Conservation (phyloP, 169 alveolate species). For the Cryptosporidium sp. region DNA sequence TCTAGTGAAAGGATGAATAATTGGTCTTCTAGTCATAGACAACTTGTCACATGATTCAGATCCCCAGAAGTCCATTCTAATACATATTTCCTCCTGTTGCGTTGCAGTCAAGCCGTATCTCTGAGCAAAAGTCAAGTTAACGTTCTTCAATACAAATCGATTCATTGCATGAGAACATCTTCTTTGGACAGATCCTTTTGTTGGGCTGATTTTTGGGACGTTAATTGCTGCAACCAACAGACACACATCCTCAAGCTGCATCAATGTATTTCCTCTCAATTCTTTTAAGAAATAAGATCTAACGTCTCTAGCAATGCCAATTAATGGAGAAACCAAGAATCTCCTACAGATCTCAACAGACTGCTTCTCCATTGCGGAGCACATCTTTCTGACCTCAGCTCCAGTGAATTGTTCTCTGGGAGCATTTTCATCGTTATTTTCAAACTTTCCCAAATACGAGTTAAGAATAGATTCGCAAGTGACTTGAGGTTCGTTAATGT, state of each 20-base stretch:
- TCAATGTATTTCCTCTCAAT: slow-evolving; percentile 20
- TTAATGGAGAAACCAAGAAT: slow-evolving; percentile 65
- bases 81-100: slow-evolving; percentile 64
- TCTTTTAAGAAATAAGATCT: slow-evolving; percentile 65
- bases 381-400: slow-evolving; percentile 66
- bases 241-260: slow-evolving; percentile 66
- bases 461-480: slow-evolving; percentile 53
- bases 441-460: slow-evolving; percentile 58
- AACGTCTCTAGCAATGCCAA: slow-evolving; percentile 71
- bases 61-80: slow-evolving; percentile 66
- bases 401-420: slow-evolving; percentile 52
- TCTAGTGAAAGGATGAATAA: slow-evolving; percentile 34
- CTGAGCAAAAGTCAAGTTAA: slow-evolving; percentile 72
- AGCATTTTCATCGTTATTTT: slow-evolving; percentile 56
- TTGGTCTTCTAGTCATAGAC: slow-evolving; percentile 30
- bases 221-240: slow-evolving; percentile 54
- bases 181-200: slow-evolving; percentile 40
- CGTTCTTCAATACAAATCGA: slow-evolving; percentile 45
- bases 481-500: slow-evolving; percentile 51
- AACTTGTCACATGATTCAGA: slow-evolving; percentile 57
- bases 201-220: slow-evolving; percentile 41
- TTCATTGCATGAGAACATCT: slow-evolving; percentile 73
- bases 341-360: slow-evolving; percentile 69
- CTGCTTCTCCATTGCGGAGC: slow-evolving; percentile 60
- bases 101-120: slow-evolving; percentile 55